Percentiles rank a stretch among this genome's conserved stretches.
Evolutionary conservation across 2,329 filamentous ascomycete species (phyloP).

Genomic region (Hymenoscyphus infarciens): DNA sequence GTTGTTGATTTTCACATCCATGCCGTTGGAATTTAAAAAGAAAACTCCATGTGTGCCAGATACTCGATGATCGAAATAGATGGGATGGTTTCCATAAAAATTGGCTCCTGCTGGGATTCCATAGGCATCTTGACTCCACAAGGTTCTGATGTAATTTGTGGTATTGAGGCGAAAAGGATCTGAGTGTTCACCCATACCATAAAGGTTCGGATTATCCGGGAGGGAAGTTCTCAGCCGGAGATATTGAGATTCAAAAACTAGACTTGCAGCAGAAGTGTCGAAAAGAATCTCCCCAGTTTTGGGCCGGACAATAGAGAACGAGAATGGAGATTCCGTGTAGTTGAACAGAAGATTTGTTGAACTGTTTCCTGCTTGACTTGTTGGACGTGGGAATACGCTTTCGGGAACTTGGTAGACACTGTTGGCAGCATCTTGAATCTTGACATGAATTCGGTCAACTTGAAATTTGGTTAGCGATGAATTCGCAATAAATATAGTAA

Average conservation of each 20-base stretch:
- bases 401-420: conserved; percentile 61
- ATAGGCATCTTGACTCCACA: conserved; percentile 61
- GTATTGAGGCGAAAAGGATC: conserved; percentile 56
- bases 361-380: conserved; percentile 31
- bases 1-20: conserved; percentile 73
- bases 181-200: conserved; percentile 63
- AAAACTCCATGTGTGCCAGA: conserved; percentile 62
- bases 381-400: conserved; percentile 52
- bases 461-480: neutral
- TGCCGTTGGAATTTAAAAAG: conserved; percentile 68
- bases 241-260: conserved; percentile 64
- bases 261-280: conserved; percentile 52
- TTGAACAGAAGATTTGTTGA: conserved; percentile 46
- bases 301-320: conserved; percentile 53
- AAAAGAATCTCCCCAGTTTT: conserved; percentile 53
- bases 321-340: conserved; percentile 54
- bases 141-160: conserved; percentile 57
- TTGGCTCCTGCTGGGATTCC: conserved; percentile 52
- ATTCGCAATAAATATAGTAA: neutral
- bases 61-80: conserved; percentile 61
- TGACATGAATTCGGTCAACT: conserved; percentile 60
- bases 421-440: conserved; percentile 57
- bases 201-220: conserved; percentile 56
- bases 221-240: conserved; percentile 58
- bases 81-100: conserved; percentile 60